A percentile compares a stretch with the other conserved stretches of the same genome.
Evolutionary conservation across 1,284 basidiomycete species (phyloP).

Genomic region (Erythrobasidium hasegawianum): DNA sequence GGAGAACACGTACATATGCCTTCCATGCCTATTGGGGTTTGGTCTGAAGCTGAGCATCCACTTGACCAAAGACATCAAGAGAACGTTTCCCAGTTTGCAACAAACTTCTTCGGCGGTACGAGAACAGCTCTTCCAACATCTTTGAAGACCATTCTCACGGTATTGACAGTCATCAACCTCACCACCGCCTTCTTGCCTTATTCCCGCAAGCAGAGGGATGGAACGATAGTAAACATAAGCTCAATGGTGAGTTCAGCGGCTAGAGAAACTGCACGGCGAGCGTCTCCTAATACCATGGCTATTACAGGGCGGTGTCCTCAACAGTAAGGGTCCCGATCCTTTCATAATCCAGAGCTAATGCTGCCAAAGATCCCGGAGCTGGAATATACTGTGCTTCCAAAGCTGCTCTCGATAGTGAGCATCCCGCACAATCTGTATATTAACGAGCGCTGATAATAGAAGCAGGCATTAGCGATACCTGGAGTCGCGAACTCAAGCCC

Average conservation of each 20-base stretch:
- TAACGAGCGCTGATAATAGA: background rate
- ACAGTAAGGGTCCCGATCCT: background rate
- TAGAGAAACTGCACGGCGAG: background rate
- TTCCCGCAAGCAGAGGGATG: constrained; percentile 10
- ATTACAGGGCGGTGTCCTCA: background rate
- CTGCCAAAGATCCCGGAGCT: background rate
- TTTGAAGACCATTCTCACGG: background rate
- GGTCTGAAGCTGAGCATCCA: background rate
- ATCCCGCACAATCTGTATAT: background rate
- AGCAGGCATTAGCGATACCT: constrained; percentile 19
- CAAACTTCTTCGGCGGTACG: constrained; percentile 34
- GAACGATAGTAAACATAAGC: constrained; percentile 31
- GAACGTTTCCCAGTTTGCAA: constrained; percentile 21
- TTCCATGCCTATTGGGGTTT: too few relatives aligned
- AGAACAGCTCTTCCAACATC: background rate
- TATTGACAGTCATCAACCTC: constrained; percentile 21
- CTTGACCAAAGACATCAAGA: constrained; percentile 5
- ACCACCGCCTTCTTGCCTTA: constrained; percentile 25
- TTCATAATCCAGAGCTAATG: background rate
- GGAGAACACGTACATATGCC: constrained; percentile 2
- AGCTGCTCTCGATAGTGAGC: constrained; percentile 26
- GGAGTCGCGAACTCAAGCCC: constrained; percentile 8
- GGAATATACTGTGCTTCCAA: constrained; percentile 27
- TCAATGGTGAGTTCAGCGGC: constrained; percentile 11
- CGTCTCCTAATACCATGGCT: background rate